A percentile compares a stretch with the other conserved stretches of the same genome.
Evolutionary conservation across 129 eudicot genomes (phyloP).

Genomic region (Logfia minima): DNA sequence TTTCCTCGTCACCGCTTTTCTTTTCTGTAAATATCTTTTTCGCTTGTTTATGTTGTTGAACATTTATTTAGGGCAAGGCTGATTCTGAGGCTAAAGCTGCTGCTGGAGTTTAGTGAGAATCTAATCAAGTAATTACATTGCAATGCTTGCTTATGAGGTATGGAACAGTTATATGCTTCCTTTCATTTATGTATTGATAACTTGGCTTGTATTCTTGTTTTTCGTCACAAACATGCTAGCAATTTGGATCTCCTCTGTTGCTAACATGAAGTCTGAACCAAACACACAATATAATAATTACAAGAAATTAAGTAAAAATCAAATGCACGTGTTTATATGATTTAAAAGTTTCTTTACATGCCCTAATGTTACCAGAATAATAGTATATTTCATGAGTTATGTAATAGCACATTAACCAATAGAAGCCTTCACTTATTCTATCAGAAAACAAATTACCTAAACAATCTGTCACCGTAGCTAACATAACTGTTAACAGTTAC

Average conservation of each 20-base stretch:
- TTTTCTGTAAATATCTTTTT: neutral
- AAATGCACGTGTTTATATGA: neutral
- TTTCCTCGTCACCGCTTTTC: neutral
- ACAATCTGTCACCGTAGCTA: neutral
- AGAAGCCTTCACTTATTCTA: neutral
- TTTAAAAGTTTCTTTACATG: neutral
- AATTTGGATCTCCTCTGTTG: neutral
- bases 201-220: too few species aligned
- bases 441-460: neutral
- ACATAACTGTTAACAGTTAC: neutral
- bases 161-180: slow-evolving; percentile 5
- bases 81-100: slow-evolving; percentile 72
- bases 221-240: neutral
- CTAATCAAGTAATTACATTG: slow-evolving; percentile 10
- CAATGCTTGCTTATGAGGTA: slow-evolving; percentile 36
- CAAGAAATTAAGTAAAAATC: neutral
- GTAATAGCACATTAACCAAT: neutral
- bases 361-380: neutral
- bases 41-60: slow-evolving; percentile 14
- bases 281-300: neutral
- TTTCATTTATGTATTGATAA: slow-evolving; percentile 14
- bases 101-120: slow-evolving; percentile 58
- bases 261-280: neutral
- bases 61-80: slow-evolving; percentile 58
- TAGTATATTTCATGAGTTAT: neutral